Evolutionary conservation across 129 eudicot species (phyloP).

Genomic region (Cynara cardunculus): DNA sequence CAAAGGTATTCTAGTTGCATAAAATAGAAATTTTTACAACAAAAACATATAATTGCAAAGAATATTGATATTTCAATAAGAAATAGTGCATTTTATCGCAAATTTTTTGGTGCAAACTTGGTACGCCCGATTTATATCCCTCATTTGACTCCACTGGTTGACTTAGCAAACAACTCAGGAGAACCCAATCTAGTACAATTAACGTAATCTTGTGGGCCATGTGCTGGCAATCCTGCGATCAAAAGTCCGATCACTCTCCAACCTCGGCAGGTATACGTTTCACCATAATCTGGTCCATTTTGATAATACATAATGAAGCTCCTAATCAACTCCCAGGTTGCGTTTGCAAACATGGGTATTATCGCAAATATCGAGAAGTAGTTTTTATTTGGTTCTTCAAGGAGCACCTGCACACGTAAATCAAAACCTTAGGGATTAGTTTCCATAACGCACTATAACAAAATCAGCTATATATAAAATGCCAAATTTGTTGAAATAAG

Average conservation of each 20-base stretch:
- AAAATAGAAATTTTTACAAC: too few species aligned
- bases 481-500: neutral
- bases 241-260: conserved; percentile 38
- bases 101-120: neutral
- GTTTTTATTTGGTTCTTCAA: conserved; percentile 66
- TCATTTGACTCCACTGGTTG: conserved; percentile 1
- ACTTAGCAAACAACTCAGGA: conserved; percentile 2
- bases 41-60: too few species aligned
- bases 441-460: neutral
- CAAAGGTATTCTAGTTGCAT: too few species aligned
- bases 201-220: conserved; percentile 52
- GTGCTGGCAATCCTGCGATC: conserved; percentile 48
- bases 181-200: conserved; percentile 51
- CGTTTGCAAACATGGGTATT: conserved; percentile 39
- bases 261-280: conserved; percentile 31
- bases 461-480: neutral
- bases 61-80: neutral
- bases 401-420: conserved; percentile 32
- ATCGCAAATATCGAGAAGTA: conserved; percentile 40
- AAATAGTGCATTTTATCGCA: neutral
- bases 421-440: neutral
- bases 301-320: conserved; percentile 46
- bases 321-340: conserved; percentile 63
- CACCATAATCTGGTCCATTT: conserved; percentile 49
- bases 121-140: neutral